These are phyloP conservation scores for Phellopilus nigrolimitatus DNA, from an alignment of 1,284 basidiomycete species.

Conservation along the genomic window DNA sequence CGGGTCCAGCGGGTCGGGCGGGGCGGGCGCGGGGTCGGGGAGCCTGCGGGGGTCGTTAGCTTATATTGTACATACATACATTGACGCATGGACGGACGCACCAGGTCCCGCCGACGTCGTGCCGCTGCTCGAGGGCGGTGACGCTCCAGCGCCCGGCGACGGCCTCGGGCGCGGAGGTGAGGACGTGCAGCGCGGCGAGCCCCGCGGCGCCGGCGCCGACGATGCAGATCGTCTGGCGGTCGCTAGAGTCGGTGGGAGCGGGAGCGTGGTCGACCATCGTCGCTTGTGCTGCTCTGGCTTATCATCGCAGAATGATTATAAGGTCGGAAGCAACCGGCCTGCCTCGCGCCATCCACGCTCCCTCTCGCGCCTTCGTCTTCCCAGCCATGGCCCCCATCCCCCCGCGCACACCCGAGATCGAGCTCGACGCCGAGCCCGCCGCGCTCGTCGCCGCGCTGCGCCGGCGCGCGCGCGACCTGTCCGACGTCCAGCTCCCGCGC, in stretches of 20 bases:
- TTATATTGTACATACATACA: neutral
- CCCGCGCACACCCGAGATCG: conserved; percentile 24
- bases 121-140: conserved; percentile 55
- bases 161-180: conserved; percentile 53
- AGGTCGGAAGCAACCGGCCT: too few relatives aligned
- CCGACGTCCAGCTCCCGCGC: conserved; percentile 69
- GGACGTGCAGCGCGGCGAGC: conserved; percentile 57
- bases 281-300: too few relatives aligned
- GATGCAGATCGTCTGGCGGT: too few relatives aligned
- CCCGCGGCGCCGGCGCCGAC: conserved; percentile 69
- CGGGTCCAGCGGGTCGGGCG: too few relatives aligned
- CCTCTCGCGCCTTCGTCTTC: too few relatives aligned
- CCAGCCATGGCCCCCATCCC: conserved; percentile 68
- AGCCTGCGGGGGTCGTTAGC: conserved; percentile 39
- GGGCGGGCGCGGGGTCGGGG: conserved; percentile 44
- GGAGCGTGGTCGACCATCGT: too few relatives aligned
- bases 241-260: too few relatives aligned
- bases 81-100: conserved; percentile 29
- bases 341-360: too few relatives aligned
- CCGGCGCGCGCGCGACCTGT: conserved; percentile 59
- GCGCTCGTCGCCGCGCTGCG: conserved; percentile 47
- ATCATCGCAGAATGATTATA: too few relatives aligned
- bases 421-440: conserved; percentile 45
- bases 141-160: conserved; percentile 53
- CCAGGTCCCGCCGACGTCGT: conserved; percentile 71